Base-by-base conservation (phyloP, 1,284 basidiomycete species). In the Ceratobasidium sp. region DNA sequence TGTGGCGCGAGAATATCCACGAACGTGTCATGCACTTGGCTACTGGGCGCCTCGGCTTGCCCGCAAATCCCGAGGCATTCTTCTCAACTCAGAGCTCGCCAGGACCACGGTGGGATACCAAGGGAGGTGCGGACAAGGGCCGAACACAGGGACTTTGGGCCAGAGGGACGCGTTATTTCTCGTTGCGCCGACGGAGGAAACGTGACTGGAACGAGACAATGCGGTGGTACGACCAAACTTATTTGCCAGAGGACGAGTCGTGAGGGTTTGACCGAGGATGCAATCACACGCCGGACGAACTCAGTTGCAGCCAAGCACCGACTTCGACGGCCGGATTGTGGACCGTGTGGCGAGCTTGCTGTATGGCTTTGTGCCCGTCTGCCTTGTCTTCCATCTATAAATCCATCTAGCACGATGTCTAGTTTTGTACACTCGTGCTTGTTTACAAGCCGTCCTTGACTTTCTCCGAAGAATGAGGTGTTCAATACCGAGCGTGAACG, bases 121-220 rank as follows among this genome's bases (percentile, higher is more conserved):
- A 80, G 16, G 88, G 87, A 3, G 86, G 86, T 42, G 81, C 78
- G 77, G 85, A 91, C 78, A 90, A 92, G 79, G 91, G 91, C 2
- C 83, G 90, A 61, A 85, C 90, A 25, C 81, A 83, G 75, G 86
- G 86, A 12, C 76, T 79, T 3, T 90, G 91, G 91, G 87, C 88
- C 75, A 87, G 72, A 83, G 84, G 61, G 81, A 86, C 64, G 23
- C 85, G 86, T 74, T 94, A 94, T 77, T 94, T 94, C 78, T 92
- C 91, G 4, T 83, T 94, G 70, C 84, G 85, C 73, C 82, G 92
- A 75, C 81, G 92, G 77, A 83, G 92, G 76, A 94, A 94, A 80
- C 85, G 92, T 75, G 92, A 94, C 77, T 94, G 92, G 92, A 92
- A 93, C 77, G 92, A 94, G 81, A 92, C 88, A 2, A 80, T 94